phyloP scores from a whole-genome alignment of 2,329 filamentous ascomycete genomes.

The Pseudovirgaria hyperparasitica region DNA sequence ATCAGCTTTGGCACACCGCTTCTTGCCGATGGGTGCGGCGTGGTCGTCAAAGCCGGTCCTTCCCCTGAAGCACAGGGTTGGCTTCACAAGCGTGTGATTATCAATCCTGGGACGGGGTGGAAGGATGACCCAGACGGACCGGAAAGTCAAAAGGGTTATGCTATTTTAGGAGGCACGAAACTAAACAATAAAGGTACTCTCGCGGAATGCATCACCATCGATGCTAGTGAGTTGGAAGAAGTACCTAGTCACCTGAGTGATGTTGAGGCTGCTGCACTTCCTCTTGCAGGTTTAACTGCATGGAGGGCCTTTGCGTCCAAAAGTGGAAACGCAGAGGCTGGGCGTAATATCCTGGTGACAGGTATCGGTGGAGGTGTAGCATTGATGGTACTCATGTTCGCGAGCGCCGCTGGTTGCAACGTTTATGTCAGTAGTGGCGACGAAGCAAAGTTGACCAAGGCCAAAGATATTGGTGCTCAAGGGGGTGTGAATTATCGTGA shows the following conservation, averaged over 20 bases:
- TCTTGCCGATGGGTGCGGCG: slow-evolving; percentile 70
- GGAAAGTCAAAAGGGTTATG: slow-evolving; percentile 47
- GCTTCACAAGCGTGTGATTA: slow-evolving; percentile 57
- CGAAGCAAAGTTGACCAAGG: slow-evolving; percentile 61
- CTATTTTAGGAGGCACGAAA: slow-evolving; percentile 58
- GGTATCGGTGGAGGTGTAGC: slow-evolving; percentile 91
- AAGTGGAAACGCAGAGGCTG: slow-evolving; percentile 47
- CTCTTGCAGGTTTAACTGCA: slow-evolving; percentile 73
- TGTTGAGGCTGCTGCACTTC: slow-evolving; percentile 70
- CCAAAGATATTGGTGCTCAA: slow-evolving; percentile 57
- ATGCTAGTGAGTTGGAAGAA: slow-evolving; percentile 60
- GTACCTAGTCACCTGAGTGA: slow-evolving; percentile 60
- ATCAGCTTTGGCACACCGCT: slow-evolving; percentile 69
- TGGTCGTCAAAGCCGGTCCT: slow-evolving; percentile 53
- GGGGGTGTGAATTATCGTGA: slow-evolving; percentile 77
- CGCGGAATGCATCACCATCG: slow-evolving; percentile 59
- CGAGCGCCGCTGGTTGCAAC: slow-evolving; percentile 55
- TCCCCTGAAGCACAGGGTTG: slow-evolving; percentile 40
- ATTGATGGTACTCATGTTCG: slow-evolving; percentile 69
- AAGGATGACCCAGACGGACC: slow-evolving; percentile 57
- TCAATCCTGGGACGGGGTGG: slow-evolving; percentile 74
- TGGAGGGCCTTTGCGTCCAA: slow-evolving; percentile 82
- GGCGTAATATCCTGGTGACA: slow-evolving; percentile 70
- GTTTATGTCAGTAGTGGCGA: slow-evolving; percentile 74
- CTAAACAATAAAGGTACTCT: slow-evolving; percentile 55